Percentiles rank a stretch among this genome's conserved stretches.
phyloP scores from a whole-genome alignment of 225 moss, liverwort and hornwort species.

The Sphagnum tenellum region DNA sequence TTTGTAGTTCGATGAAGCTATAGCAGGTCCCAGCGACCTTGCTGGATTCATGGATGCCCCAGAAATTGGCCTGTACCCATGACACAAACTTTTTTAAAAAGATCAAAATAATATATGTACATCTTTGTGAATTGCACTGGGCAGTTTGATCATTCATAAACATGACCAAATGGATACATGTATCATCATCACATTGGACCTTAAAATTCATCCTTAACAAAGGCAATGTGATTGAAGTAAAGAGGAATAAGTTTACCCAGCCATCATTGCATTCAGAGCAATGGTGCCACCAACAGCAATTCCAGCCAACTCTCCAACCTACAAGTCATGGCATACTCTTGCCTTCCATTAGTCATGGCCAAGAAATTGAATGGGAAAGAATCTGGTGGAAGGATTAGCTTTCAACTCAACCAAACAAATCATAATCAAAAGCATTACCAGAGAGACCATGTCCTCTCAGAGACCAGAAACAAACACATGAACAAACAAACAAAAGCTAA shows the following conservation, averaged over 20 bases:
- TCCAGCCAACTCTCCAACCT: conserved; percentile 33
- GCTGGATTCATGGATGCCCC: conserved; percentile 42
- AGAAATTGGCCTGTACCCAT: conserved; percentile 16
- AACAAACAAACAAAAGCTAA: too few species aligned
- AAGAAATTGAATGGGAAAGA: too few species aligned
- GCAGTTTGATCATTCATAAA: too few species aligned
- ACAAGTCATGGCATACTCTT: background rate
- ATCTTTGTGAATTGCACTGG: too few species aligned
- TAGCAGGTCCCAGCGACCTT: conserved; percentile 26
- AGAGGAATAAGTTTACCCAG: conserved; percentile 12
- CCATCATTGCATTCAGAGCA: conserved; percentile 22
- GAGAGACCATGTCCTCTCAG: too few species aligned
- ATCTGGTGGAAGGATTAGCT: too few species aligned
- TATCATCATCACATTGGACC: background rate
- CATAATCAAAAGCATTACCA: too few species aligned
- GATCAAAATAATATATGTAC: too few species aligned
- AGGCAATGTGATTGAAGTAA: background rate
- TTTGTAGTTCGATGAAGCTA: conserved; percentile 21
- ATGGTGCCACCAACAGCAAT: conserved; percentile 32
- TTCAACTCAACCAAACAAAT: too few species aligned
- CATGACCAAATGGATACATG: too few species aligned
- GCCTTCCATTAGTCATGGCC: background rate
- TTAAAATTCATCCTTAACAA: background rate
- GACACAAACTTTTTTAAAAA: too few species aligned
- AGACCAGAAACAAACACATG: too few species aligned